Conservation (phyloP, 2,329 filamentous ascomycete genomes). For the Botrytis medusae region DNA sequence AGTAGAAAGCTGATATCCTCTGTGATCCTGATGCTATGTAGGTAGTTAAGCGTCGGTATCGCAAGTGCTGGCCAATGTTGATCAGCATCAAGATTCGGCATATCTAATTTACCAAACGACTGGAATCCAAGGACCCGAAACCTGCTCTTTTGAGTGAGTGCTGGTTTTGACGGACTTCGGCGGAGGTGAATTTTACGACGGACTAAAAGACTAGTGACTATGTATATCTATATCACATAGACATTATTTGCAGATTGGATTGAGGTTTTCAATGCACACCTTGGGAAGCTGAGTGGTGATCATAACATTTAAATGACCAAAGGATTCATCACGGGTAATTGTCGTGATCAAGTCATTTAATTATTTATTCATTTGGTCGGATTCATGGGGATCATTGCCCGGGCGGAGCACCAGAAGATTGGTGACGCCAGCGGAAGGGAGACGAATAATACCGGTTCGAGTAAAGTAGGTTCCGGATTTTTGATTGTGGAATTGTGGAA, state of each 20-base stretch:
- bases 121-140: conserved; percentile 5
- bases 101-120: conserved; percentile 17
- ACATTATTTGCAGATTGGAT: not conserved
- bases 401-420: not conserved
- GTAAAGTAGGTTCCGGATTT: conserved; percentile 16
- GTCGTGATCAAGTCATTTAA: not conserved
- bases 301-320: not conserved
- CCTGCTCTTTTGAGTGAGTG: not conserved
- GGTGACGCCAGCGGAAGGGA: conserved; percentile 17
- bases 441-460: conserved; percentile 13
- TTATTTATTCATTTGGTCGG: not conserved
- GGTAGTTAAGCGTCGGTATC: not conserved
- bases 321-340: conserved; percentile 7
- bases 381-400: not conserved
- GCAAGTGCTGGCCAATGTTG: not conserved
- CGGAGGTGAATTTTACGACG: not conserved
- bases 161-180: not conserved
- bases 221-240: not conserved
- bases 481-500: conserved; percentile 6
- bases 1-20: not conserved
- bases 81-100: conserved; percentile 3
- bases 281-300: not conserved
- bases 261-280: not conserved
- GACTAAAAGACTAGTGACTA: not conserved
- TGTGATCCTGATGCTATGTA: not conserved